phyloP scores from a whole-genome alignment of 805 yeast species.

The Cyberlindnera americana region DNA sequence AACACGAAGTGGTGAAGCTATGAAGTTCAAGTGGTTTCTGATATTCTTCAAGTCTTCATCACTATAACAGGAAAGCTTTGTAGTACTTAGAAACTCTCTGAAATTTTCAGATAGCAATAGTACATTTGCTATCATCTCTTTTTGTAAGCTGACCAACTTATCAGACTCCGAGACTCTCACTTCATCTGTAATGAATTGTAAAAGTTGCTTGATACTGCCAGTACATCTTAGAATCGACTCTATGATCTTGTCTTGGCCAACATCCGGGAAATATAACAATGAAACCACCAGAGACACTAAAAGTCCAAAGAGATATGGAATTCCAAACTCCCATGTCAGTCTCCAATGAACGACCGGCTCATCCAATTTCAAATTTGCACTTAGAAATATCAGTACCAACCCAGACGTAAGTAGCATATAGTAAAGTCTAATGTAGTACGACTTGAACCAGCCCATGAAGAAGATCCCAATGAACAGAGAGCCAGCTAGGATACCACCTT shows the following conservation, averaged over 20 bases:
- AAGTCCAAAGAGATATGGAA: slow-evolving; percentile 44
- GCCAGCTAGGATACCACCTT: slow-evolving; percentile 44
- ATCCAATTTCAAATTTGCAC: slow-evolving; percentile 24
- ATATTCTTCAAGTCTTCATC: slow-evolving; percentile 31
- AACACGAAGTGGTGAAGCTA: slow-evolving; percentile 38
- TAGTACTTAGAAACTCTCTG: slow-evolving; percentile 41
- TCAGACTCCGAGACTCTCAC: slow-evolving; percentile 16
- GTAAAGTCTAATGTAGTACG: slow-evolving; percentile 37
- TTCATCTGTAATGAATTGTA: slow-evolving; percentile 13
- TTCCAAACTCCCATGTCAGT: slow-evolving; percentile 38
- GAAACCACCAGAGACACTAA: slow-evolving; percentile 35
- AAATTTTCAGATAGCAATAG: slow-evolving; percentile 37
- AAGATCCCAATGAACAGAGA: slow-evolving; percentile 38
- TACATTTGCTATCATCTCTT: slow-evolving; percentile 30
- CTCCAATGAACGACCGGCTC: slow-evolving; percentile 32
- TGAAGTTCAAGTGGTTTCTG: slow-evolving; percentile 41
- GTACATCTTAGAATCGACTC: slow-evolving; percentile 26
- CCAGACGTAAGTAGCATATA: slow-evolving; percentile 36
- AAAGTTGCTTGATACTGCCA: slow-evolving; percentile 24
- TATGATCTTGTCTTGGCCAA: slow-evolving; percentile 36
- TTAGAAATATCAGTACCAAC: slow-evolving; percentile 34
- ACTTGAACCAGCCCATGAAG: slow-evolving; percentile 39
- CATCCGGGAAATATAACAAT: slow-evolving; percentile 35
- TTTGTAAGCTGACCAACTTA: slow-evolving; percentile 24
- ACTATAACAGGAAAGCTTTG: slow-evolving; percentile 34